Evolutionary conservation across 305 asterid species (phyloP).

Genomic region (Lippia alba): DNA sequence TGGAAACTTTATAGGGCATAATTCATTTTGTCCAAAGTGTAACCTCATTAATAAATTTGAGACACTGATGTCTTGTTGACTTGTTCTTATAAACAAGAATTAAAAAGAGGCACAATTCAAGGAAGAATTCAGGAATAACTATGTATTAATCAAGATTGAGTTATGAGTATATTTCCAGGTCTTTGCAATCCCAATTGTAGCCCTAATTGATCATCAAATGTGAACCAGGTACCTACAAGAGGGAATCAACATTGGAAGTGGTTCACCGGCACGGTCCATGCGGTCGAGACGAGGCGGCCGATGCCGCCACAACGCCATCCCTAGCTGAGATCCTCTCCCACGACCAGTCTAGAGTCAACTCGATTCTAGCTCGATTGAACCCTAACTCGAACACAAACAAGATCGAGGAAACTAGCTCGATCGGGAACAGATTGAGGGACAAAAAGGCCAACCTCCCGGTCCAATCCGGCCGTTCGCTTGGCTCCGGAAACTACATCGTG

Average conservation of each 20-base stretch:
- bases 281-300: constrained; percentile 26
- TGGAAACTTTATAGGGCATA: neutral
- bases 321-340: constrained; percentile 52
- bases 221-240: constrained; percentile 52
- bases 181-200: neutral
- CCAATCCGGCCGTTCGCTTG: constrained; percentile 47
- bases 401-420: neutral
- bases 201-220: neutral
- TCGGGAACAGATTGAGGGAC: neutral
- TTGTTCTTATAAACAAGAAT: too few relatives aligned
- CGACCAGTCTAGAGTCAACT: constrained; percentile 58
- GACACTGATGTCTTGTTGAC: too few relatives aligned
- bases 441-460: constrained; percentile 51
- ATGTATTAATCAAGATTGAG: too few relatives aligned
- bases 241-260: constrained; percentile 56
- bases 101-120: too few relatives aligned
- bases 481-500: constrained; percentile 59
- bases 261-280: constrained; percentile 67
- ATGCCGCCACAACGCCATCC: constrained; percentile 29
- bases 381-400: constrained; percentile 9
- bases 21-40: neutral
- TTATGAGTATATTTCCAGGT: too few relatives aligned
- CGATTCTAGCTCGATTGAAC: constrained; percentile 42
- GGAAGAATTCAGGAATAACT: too few relatives aligned
- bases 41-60: neutral